Percentiles rank a stretch among this genome's conserved stretches.
Evolutionary conservation across 352 stramenopile genomes (phyloP).

Genomic region (Phytophthora vignae): DNA sequence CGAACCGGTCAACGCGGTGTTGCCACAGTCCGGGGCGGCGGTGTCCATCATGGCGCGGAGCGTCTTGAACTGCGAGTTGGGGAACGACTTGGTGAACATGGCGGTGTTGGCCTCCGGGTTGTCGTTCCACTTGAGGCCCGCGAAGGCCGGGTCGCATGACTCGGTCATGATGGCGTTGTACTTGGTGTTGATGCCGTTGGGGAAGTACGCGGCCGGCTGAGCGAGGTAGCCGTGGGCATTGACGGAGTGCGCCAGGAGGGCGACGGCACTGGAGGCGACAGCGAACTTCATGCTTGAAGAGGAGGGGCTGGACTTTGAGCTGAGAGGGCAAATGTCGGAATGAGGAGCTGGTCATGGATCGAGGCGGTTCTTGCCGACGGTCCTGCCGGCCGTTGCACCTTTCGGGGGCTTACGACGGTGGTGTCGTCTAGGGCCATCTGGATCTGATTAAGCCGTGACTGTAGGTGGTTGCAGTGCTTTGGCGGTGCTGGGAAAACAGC

Average conservation of each 20-base stretch:
- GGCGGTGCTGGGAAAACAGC: slow-evolving; percentile 21
- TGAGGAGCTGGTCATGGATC: slow-evolving; percentile 10
- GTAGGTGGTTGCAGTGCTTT: slow-evolving; percentile 12
- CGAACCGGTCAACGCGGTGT: slow-evolving; percentile 15
- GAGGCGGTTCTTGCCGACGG: slow-evolving; percentile 15
- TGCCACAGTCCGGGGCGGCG: slow-evolving; percentile 34
- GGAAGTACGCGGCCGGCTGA: slow-evolving; percentile 39
- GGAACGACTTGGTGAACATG: slow-evolving; percentile 41
- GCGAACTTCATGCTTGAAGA: slow-evolving; percentile 34
- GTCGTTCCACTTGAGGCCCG: slow-evolving; percentile 40
- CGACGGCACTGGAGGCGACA: slow-evolving; percentile 31
- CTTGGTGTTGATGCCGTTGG: slow-evolving; percentile 36
- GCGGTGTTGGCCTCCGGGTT: slow-evolving; percentile 35
- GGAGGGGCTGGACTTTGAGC: slow-evolving; percentile 10
- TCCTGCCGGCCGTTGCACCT: slow-evolving; percentile 7
- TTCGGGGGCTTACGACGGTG: slow-evolving; percentile 15
- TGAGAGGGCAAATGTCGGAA: slow-evolving; percentile 36
- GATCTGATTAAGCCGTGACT: slow-evolving; percentile 15
- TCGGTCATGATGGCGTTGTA: slow-evolving; percentile 38
- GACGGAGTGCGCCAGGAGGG: slow-evolving; percentile 30
- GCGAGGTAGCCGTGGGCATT: slow-evolving; percentile 54
- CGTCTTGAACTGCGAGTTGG: slow-evolving; percentile 41
- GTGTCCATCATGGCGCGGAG: slow-evolving; percentile 48
- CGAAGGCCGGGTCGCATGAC: slow-evolving; percentile 34
- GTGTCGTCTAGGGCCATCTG: slow-evolving; percentile 10